A percentile compares a stretch with the other conserved stretches of the same genome.
Evolutionary conservation across 2,329 filamentous ascomycete genomes (phyloP).

Genomic region (Nothopassalora personata): DNA sequence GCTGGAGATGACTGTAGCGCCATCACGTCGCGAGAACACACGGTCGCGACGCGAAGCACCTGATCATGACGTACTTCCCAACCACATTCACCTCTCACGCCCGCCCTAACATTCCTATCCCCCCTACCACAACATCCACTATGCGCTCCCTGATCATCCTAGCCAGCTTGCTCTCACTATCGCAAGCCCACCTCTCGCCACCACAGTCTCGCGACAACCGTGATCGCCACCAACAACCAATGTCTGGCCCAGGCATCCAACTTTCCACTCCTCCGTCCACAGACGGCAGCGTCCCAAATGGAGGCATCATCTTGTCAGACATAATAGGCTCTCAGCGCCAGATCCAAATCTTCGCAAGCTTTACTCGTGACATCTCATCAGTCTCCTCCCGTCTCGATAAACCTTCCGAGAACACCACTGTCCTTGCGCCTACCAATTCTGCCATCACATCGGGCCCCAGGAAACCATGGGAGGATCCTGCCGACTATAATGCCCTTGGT

Average conservation of each 20-base stretch:
- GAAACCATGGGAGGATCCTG: slow-evolving; percentile 79
- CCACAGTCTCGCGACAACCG: not conserved
- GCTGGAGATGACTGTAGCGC: not conserved
- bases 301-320: slow-evolving; percentile 67
- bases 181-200: slow-evolving; percentile 4
- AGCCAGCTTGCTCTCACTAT: not conserved
- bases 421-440: slow-evolving; percentile 81
- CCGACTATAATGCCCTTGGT: slow-evolving; percentile 65
- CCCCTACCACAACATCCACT: not conserved
- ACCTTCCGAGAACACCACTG: slow-evolving; percentile 64
- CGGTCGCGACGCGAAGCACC: not conserved
- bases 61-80: not conserved
- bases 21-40: slow-evolving; percentile 2
- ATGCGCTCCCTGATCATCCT: slow-evolving; percentile 1
- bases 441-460: slow-evolving; percentile 71
- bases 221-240: slow-evolving; percentile 1
- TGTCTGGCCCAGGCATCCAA: slow-evolving; percentile 20
- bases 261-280: slow-evolving; percentile 16
- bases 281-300: slow-evolving; percentile 10
- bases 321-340: slow-evolving; percentile 72
- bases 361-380: slow-evolving; percentile 69
- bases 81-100: not conserved
- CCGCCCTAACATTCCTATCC: not conserved
- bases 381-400: slow-evolving; percentile 66
- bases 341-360: slow-evolving; percentile 78